These are phyloP conservation scores for Solanum lignicaule DNA, from an alignment of 257 asterid genomes.

Conservation along the genomic window DNA sequence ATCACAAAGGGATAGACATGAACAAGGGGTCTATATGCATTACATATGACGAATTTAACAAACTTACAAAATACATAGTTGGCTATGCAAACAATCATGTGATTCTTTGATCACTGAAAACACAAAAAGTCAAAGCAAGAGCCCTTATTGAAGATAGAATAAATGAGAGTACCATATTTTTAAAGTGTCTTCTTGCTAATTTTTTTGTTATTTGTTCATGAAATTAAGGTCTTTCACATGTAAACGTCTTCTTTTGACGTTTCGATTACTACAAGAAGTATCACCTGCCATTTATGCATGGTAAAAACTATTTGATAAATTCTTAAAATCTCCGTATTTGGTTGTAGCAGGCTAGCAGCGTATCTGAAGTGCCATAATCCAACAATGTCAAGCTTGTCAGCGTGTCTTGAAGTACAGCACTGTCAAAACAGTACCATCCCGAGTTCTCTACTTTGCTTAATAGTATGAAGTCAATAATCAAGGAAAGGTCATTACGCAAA, in stretches of 20 bases:
- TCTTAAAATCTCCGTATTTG: neutral
- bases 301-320: neutral
- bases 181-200: neutral
- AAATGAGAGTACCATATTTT: neutral
- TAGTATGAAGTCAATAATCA: neutral
- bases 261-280: neutral
- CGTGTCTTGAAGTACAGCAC: neutral
- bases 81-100: neutral
- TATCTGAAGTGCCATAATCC: neutral
- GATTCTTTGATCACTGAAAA: neutral
- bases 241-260: neutral
- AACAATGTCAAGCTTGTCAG: neutral
- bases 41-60: neutral
- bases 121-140: neutral
- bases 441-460: neutral
- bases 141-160: neutral
- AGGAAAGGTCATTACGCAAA: neutral
- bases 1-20: neutral
- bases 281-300: neutral
- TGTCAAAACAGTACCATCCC: neutral
- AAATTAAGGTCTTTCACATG: neutral
- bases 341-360: neutral
- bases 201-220: neutral
- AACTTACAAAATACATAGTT: neutral
- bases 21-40: neutral